Conservation (phyloP, 768 basidiomycete species). For the Glaciozyma antarctica region DNA sequence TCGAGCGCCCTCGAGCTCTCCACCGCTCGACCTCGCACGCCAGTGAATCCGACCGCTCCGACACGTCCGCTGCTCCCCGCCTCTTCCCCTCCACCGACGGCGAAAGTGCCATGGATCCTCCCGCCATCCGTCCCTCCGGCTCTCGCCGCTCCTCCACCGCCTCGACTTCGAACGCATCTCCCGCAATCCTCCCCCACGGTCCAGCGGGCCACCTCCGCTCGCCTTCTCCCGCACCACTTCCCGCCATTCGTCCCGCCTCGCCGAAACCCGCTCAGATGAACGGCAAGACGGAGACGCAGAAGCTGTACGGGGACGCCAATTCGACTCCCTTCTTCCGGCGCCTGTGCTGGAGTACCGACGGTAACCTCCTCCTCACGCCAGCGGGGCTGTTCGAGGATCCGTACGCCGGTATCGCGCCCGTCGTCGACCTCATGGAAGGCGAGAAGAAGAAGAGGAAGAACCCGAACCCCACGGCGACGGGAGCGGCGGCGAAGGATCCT, state of each 20-base stretch:
- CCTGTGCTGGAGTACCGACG: conserved; percentile 88
- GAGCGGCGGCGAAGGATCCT: neutral
- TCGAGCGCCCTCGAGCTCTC: neutral
- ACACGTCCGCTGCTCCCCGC: conserved; percentile 14
- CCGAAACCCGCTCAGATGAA: conserved; percentile 29
- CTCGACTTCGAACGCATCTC: conserved; percentile 7
- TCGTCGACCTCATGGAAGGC: neutral
- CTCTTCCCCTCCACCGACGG: neutral
- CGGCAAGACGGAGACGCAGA: conserved; percentile 57
- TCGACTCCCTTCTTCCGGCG: conserved; percentile 93
- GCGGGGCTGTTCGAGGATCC: conserved; percentile 97
- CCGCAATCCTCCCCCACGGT: conserved; percentile 39
- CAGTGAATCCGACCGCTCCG: conserved; percentile 22
- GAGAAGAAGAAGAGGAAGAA: conserved; percentile 31
- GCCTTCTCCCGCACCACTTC: conserved; percentile 62
- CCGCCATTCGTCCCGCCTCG: conserved; percentile 54
- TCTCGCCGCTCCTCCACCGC: conserved; percentile 20
- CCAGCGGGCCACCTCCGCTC: conserved; percentile 10
- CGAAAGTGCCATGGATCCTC: conserved; percentile 19
- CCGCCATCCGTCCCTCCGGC: conserved; percentile 5
- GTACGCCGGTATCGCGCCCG: conserved; percentile 42
- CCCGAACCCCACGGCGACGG: conserved; percentile 37
- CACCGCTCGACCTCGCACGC: conserved; percentile 16
- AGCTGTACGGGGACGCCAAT: conserved; percentile 89
- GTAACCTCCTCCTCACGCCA: conserved; percentile 82